phyloP scores from a whole-genome alignment of 2,329 filamentous ascomycete genomes.

The Dactylellina haptotyla region DNA sequence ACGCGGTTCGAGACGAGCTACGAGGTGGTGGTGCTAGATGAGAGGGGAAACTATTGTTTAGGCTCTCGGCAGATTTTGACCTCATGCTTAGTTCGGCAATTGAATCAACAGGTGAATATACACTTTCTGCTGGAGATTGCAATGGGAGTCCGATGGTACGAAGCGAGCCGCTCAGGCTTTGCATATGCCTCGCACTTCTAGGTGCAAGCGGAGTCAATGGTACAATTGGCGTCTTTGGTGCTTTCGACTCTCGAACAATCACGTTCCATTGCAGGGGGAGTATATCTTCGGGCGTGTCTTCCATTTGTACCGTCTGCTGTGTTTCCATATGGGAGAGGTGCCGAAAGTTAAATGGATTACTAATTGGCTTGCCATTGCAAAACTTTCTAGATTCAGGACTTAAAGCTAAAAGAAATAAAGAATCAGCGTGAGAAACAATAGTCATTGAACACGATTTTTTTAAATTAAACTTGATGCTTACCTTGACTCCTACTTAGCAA shows the following conservation, averaged over 20 bases:
- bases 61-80: constrained; percentile 44
- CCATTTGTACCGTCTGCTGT: constrained; percentile 36
- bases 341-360: constrained; percentile 50
- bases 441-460: neutral
- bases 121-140: constrained; percentile 42
- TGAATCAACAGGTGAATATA: constrained; percentile 50
- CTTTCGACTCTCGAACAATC: constrained; percentile 39
- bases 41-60: constrained; percentile 35
- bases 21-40: constrained; percentile 45
- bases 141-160: constrained; percentile 40
- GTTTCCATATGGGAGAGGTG: constrained; percentile 49
- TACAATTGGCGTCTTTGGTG: constrained; percentile 44
- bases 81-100: constrained; percentile 43
- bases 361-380: constrained; percentile 52
- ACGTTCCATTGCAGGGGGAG: constrained; percentile 43
- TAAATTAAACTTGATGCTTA: neutral
- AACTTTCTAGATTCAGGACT: constrained; percentile 33
- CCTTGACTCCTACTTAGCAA: constrained; percentile 48
- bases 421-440: neutral
- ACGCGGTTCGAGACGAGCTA: constrained; percentile 42
- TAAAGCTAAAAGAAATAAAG: constrained; percentile 4
- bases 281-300: constrained; percentile 39
- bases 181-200: constrained; percentile 27
- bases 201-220: constrained; percentile 41
- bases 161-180: constrained; percentile 40